These are phyloP conservation scores for Carex kokanica DNA, from an alignment of 176 grass and related monocot species.

Conservation along the genomic window DNA sequence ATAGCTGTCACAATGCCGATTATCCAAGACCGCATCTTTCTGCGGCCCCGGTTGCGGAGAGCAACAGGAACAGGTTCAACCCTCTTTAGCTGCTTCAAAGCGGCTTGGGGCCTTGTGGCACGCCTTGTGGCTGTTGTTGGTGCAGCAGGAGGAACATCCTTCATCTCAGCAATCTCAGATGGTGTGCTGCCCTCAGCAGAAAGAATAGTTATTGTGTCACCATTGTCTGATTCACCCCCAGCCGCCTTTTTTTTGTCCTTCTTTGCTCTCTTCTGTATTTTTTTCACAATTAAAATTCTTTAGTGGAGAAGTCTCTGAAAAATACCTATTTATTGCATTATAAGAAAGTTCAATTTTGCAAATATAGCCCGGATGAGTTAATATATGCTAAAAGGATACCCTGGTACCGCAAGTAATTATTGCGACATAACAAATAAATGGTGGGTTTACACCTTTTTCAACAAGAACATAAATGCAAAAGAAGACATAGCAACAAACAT, in stretches of 20 bases:
- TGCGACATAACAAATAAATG: slow-evolving; percentile 1
- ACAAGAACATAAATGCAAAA: not conserved
- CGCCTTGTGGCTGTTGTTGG: slow-evolving; percentile 27
- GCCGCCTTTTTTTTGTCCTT: slow-evolving; percentile 45
- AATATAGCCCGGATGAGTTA: not conserved
- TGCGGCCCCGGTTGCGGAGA: slow-evolving; percentile 58
- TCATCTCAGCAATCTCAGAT: slow-evolving; percentile 30
- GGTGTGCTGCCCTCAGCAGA: slow-evolving; percentile 33
- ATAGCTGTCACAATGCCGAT: slow-evolving; percentile 32
- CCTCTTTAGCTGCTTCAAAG: slow-evolving; percentile 56
- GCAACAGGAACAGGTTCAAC: slow-evolving; percentile 54
- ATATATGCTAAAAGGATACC: not conserved
- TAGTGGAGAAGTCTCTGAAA: not conserved
- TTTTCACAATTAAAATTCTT: slow-evolving; percentile 13
- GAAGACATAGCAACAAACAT: not conserved
- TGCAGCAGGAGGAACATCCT: slow-evolving; percentile 11
- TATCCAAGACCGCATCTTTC: slow-evolving; percentile 60
- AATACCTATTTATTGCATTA: slow-evolving; percentile 6
- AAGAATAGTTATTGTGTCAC: slow-evolving; percentile 4
- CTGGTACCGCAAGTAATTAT: not conserved
- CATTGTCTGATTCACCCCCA: slow-evolving; percentile 13
- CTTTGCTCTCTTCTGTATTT: slow-evolving; percentile 58
- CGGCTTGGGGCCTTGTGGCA: slow-evolving; percentile 23
- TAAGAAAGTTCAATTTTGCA: not conserved
- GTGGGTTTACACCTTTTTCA: not conserved